phyloP scores from a whole-genome alignment of 306 rosid species.

The Chamaecrista fasciculata region DNA sequence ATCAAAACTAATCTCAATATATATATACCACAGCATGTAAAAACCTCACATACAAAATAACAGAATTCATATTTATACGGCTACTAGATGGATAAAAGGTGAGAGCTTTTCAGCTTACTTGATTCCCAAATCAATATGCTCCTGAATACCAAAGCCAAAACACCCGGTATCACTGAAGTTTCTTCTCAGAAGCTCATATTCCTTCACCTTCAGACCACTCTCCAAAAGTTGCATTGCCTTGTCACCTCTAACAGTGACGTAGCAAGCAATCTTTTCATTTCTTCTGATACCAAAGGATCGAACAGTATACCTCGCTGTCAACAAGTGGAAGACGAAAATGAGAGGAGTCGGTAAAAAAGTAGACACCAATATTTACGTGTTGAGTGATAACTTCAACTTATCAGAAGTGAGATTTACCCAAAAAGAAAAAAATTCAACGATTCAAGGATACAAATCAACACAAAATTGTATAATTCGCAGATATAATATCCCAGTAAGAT shows the following conservation, averaged over 20 bases:
- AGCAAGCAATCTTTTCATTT: constrained; percentile 88
- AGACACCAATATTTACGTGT: too few relatives aligned
- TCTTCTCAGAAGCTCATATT: constrained; percentile 68
- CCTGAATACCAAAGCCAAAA: constrained; percentile 84
- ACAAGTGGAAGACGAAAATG: neutral
- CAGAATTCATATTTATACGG: neutral
- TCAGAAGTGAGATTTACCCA: too few relatives aligned
- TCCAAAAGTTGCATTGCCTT: constrained; percentile 88
- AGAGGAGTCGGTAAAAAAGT: neutral
- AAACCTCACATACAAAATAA: neutral
- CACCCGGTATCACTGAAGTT: constrained; percentile 85
- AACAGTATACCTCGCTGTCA: constrained; percentile 77
- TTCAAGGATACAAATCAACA: neutral
- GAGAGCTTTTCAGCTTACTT: constrained; percentile 45
- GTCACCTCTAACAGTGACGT: constrained; percentile 78
- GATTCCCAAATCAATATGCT: constrained; percentile 84
- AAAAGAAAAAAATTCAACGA: too few relatives aligned
- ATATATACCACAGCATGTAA: neutral
- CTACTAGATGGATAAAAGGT: neutral
- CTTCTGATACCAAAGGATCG: constrained; percentile 76
- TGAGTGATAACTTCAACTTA: too few relatives aligned
- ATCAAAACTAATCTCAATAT: neutral
- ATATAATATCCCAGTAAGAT: neutral
- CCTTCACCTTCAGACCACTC: constrained; percentile 84
- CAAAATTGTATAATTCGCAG: neutral